These are phyloP conservation scores for Urostyla sp. DNA, from an alignment of 73 alveolate genomes.

Conservation along the genomic window DNA sequence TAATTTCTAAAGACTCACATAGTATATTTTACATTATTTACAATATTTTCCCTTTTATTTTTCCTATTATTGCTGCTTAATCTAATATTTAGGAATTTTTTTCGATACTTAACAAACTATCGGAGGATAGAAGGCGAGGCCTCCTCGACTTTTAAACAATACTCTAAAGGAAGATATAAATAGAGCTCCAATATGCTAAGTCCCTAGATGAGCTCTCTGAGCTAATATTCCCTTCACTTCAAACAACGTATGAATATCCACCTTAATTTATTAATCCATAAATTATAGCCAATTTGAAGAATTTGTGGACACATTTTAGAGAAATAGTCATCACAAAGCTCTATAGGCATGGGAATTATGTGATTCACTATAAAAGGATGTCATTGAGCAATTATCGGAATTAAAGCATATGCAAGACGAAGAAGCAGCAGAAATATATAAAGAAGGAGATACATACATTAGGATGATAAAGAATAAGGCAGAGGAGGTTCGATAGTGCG, in stretches of 20 bases:
- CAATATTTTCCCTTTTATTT: neutral
- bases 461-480: neutral
- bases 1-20: constrained; percentile 14
- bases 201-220: constrained; percentile 21
- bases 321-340: constrained; percentile 13
- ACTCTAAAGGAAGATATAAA: neutral
- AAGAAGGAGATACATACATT: neutral
- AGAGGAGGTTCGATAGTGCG: constrained; percentile 28
- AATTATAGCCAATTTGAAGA: constrained; percentile 31
- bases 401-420: neutral
- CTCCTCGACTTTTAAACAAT: neutral
- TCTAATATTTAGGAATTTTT: constrained; percentile 16
- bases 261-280: too few species aligned
- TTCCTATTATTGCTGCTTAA: too few species aligned
- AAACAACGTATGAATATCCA: constrained; percentile 2
- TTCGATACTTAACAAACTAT: neutral
- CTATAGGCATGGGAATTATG: constrained; percentile 39
- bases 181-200: constrained; percentile 26
- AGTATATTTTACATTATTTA: too few species aligned
- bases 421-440: constrained; percentile 13
- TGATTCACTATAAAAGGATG: constrained; percentile 31
- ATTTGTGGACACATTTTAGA: constrained; percentile 2
- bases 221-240: neutral
- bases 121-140: constrained; percentile 31
- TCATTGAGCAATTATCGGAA: constrained; percentile 2